Conservation (phyloP, 805 yeast genomes). For the Candida ponderosae region DNA sequence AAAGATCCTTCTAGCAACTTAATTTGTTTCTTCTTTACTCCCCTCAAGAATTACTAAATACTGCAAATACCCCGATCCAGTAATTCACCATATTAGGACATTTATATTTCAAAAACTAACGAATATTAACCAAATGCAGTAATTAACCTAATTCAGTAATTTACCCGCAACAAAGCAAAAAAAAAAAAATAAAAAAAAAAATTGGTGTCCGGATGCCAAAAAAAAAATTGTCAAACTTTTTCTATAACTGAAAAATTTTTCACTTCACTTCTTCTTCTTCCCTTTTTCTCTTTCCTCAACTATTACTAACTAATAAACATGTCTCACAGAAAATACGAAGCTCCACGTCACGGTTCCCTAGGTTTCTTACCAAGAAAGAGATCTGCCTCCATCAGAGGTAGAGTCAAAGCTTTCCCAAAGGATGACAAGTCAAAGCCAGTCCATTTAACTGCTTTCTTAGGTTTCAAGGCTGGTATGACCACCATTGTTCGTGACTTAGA, state of each 20-base stretch:
- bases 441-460: conserved; percentile 98
- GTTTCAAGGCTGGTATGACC: conserved; percentile 99
- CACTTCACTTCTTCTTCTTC: conserved; percentile 6
- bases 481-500: conserved; percentile 99
- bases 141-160: too few species aligned
- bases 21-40: too few species aligned
- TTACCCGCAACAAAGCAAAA: too few species aligned
- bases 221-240: conserved; percentile 9
- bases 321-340: conserved; percentile 99
- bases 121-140: too few species aligned
- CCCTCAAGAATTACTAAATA: too few species aligned
- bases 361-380: conserved; percentile 99
- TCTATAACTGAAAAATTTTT: conserved; percentile 9
- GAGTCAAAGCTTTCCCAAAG: conserved; percentile 98
- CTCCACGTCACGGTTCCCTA: conserved; percentile 99
- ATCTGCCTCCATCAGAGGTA: conserved; percentile 97
- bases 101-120: too few species aligned
- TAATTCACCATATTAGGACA: too few species aligned
- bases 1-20: too few species aligned
- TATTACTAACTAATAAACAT: conserved; percentile 32
- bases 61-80: too few species aligned
- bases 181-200: too few species aligned
- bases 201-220: neutral
- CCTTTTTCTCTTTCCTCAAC: conserved; percentile 11
- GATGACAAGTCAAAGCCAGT: conserved; percentile 97